These are phyloP conservation scores for Rhynchospora pubera DNA, from an alignment of 176 grass and related monocot species.

Conservation along the genomic window DNA sequence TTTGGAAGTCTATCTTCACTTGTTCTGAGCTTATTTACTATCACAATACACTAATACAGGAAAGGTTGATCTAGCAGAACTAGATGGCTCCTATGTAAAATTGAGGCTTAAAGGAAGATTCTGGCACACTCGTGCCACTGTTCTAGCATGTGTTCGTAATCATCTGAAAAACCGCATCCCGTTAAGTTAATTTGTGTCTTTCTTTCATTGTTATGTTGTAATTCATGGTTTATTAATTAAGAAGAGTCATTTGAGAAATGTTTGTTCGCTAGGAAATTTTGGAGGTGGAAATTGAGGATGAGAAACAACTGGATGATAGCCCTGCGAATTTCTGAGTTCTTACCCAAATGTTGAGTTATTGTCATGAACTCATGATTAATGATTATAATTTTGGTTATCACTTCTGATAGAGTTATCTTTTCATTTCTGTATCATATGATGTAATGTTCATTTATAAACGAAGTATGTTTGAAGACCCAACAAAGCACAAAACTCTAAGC, in stretches of 20 bases:
- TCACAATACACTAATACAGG: neutral
- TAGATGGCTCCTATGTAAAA: no score
- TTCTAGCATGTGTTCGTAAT: conserved; percentile 62
- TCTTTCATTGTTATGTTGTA: neutral
- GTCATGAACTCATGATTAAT: no score
- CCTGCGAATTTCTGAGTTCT: conserved; percentile 65
- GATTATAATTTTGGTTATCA: neutral
- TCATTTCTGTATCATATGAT: neutral
- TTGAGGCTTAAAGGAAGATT: conserved; percentile 73
- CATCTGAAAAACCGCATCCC: conserved; percentile 93
- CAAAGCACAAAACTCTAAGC: neutral
- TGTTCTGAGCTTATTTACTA: neutral
- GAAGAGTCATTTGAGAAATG: neutral
- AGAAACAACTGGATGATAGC: conserved; percentile 80
- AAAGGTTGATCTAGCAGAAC: conserved; percentile 51
- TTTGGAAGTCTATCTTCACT: neutral
- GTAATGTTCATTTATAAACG: neutral
- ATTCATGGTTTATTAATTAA: neutral
- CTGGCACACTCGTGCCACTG: conserved; percentile 70
- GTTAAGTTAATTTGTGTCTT: conserved; percentile 25
- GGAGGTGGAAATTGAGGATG: conserved; percentile 90
- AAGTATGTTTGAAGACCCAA: neutral
- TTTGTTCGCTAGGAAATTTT: conserved; percentile 59
- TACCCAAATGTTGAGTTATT: neutral
- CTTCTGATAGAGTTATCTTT: neutral